These are phyloP conservation scores for Phialophora expanda DNA, from an alignment of 2,329 filamentous ascomycete genomes.

Conservation along the genomic window DNA sequence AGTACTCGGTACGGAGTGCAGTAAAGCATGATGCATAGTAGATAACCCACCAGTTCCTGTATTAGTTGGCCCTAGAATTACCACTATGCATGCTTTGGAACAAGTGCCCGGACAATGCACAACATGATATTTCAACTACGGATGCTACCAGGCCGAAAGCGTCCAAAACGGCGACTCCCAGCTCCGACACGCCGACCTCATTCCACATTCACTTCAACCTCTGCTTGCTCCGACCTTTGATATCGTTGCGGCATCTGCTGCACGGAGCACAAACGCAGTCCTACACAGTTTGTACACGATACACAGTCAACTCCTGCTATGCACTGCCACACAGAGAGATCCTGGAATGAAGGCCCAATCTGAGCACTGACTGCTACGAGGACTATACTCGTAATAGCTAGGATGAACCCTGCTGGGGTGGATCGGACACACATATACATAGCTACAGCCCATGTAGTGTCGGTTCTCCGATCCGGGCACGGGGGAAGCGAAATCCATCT, in stretches of 20 bases:
- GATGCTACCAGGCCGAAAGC: conserved; percentile 5
- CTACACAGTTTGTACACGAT: no score
- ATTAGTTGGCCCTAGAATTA: background rate
- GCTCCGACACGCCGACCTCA: conserved; percentile 7
- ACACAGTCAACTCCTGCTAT: no score
- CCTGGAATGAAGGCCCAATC: no score
- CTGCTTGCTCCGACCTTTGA: background rate
- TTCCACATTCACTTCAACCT: background rate
- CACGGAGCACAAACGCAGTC: no score
- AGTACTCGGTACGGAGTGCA: background rate
- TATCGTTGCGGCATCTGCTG: background rate
- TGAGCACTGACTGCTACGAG: no score
- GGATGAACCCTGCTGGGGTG: background rate
- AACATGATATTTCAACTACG: background rate
- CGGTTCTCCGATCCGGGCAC: background rate
- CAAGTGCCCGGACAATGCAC: conserved; percentile 9
- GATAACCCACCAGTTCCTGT: background rate
- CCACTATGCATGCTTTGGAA: background rate
- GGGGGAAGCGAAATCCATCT: background rate
- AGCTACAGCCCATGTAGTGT: background rate
- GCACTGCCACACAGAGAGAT: no score
- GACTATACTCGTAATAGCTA: no score
- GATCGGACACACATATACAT: background rate
- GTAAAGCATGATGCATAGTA: background rate
- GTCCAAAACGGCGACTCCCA: background rate